These are phyloP conservation scores for Hyaloscypha hepaticicola DNA, from an alignment of 495 filamentous ascomycete species.

Conservation along the genomic window DNA sequence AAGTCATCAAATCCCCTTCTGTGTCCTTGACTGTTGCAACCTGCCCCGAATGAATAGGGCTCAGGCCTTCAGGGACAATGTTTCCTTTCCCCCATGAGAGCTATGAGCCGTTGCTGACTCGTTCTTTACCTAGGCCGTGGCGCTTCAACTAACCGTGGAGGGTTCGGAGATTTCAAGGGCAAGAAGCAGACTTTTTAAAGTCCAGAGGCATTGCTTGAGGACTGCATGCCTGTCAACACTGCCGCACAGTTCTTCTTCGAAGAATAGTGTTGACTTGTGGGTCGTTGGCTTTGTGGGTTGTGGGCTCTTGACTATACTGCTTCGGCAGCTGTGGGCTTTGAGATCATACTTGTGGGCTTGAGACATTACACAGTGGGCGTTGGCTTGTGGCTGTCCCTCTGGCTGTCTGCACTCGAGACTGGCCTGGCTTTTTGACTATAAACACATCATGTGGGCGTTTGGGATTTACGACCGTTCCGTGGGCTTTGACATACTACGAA, in stretches of 20 bases:
- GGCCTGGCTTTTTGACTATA: conserved; percentile 29
- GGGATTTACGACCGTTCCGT: conserved; percentile 44
- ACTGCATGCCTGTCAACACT: conserved; percentile 27
- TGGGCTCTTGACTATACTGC: conserved; percentile 36
- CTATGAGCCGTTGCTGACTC: too few relatives aligned
- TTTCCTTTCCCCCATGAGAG: too few relatives aligned
- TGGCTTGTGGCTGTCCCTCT: conserved; percentile 37
- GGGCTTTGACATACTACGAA: conserved; percentile 47
- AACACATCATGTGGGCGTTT: conserved; percentile 43
- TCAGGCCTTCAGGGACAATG: too few relatives aligned
- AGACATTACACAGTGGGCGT: conserved; percentile 26
- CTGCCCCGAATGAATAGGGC: too few relatives aligned
- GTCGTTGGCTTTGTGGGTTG: conserved; percentile 36
- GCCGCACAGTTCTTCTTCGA: conserved; percentile 27
- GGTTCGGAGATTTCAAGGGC: conserved; percentile 84
- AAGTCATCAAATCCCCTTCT: too few relatives aligned
- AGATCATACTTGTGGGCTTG: conserved; percentile 34
- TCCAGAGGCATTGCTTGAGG: conserved; percentile 14
- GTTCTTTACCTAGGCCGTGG: too few relatives aligned
- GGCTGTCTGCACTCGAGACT: conserved; percentile 13
- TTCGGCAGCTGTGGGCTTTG: conserved; percentile 36
- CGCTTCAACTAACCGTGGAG: conserved; percentile 66
- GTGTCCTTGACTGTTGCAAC: too few relatives aligned
- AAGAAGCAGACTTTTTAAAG: conserved; percentile 89
- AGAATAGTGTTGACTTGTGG: conserved; percentile 25